Evolutionary conservation across 2,329 filamentous ascomycete genomes (phyloP).

Genomic region (Meredithiella fracta): DNA sequence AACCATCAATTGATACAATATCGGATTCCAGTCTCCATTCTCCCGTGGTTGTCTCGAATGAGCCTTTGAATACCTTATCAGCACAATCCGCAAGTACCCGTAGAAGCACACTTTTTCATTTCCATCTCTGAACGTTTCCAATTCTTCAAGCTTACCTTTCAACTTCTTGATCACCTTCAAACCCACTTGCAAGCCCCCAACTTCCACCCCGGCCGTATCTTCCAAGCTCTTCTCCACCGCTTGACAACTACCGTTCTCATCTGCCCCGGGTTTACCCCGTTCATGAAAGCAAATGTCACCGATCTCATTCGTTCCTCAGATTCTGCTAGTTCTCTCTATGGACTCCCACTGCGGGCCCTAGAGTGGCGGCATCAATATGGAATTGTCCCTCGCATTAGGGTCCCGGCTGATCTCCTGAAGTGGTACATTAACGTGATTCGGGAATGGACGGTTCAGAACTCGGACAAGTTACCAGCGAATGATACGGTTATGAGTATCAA

Average conservation of each 20-base stretch:
- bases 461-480: not conserved
- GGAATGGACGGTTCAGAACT: not conserved
- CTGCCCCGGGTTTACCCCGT: conserved; percentile 43
- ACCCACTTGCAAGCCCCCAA: conserved; percentile 24
- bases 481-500: not conserved
- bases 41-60: conserved; percentile 45
- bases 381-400: conserved; percentile 31
- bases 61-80: conserved; percentile 49
- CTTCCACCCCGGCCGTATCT: conserved; percentile 28
- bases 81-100: conserved; percentile 44
- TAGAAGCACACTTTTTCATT: conserved; percentile 41
- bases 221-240: conserved; percentile 35
- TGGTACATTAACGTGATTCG: conserved; percentile 12
- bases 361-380: conserved; percentile 37
- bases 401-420: conserved; percentile 33
- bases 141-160: conserved; percentile 33
- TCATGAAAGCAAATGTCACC: conserved; percentile 45
- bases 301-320: conserved; percentile 25
- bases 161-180: conserved; percentile 32
- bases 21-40: conserved; percentile 36
- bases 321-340: conserved; percentile 23
- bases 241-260: conserved; percentile 35
- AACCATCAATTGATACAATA: conserved; percentile 10
- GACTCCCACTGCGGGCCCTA: conserved; percentile 31
- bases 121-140: conserved; percentile 39